Evolutionary conservation across 2,329 filamentous ascomycete genomes (phyloP).

Genomic region (Pseudogymnoascus sp.): DNA sequence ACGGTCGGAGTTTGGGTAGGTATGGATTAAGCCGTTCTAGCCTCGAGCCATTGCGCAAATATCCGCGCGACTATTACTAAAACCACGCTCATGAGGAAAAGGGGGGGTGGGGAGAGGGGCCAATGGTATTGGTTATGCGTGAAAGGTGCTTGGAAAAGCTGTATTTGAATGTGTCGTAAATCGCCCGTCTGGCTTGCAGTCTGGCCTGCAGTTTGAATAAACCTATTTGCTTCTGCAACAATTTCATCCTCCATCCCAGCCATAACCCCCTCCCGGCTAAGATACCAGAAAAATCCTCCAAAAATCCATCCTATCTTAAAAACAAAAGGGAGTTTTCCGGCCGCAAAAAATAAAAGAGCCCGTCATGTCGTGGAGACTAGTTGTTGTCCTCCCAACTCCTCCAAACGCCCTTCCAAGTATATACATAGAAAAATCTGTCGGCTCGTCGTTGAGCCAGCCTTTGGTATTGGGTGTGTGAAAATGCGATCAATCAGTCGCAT

Average conservation of each 20-base stretch:
- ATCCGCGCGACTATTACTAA: neutral
- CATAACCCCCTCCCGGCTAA: neutral
- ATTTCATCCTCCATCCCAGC: neutral
- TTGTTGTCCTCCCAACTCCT: slow-evolving; percentile 5
- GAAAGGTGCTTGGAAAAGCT: slow-evolving; percentile 4
- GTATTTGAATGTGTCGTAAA: slow-evolving; percentile 6
- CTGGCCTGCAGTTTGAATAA: neutral
- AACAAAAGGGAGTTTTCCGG: neutral
- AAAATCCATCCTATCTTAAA: slow-evolving; percentile 1
- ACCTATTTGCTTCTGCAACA: neutral
- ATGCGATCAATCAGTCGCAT: slow-evolving; percentile 43
- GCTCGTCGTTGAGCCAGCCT: neutral
- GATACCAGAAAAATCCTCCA: neutral
- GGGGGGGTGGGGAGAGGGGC: too few species aligned
- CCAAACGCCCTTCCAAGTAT: slow-evolving; percentile 8
- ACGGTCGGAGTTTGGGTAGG: neutral
- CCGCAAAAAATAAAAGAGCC: neutral
- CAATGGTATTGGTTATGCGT: neutral
- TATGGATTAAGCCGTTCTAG: neutral
- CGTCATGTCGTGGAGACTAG: slow-evolving; percentile 4
- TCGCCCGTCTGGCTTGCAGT: neutral
- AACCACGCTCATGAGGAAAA: neutral
- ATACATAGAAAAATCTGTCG: slow-evolving; percentile 1
- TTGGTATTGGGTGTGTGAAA: neutral
- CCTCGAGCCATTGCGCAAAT: neutral